Base-by-base conservation (phyloP, 1,284 basidiomycete genomes). In the Irpex sp. region DNA sequence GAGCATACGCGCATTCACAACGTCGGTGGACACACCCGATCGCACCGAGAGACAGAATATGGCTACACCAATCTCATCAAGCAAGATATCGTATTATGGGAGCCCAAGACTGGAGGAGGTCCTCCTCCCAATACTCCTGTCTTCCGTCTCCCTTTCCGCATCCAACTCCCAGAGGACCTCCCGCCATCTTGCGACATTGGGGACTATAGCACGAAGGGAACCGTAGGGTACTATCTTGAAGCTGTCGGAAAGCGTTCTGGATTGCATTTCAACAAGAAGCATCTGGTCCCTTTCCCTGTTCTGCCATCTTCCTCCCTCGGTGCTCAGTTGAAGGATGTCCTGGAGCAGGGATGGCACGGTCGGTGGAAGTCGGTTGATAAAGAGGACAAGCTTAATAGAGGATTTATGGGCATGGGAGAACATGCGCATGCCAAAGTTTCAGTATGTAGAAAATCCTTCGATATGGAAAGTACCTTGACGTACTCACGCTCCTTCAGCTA, bases 181-280 rank as follows among this genome's bases (percentile, higher is more conserved):
- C 70, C 69, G 0, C 71, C 72, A 0, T 72, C 71, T 0, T 71
- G 68, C 61, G 26, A 66, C 26, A 67, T 62, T 56, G 15, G 39
- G 8, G n/a, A 8, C 13, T 51, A 57, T 35, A 7, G 39, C 11
- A 37, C 13, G 53, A 8, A 33, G 19, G 53, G 53, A 11, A 33
- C 9, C 21, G 53, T 55, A 17, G 53, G 26, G 17, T 55, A 55
- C 35, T 55, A 17, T 21, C 15, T 55, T 13, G 31, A 55, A 21
- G 53, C 21, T 4, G 53, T 55, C 6, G 53, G 53, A 15, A 55
- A 35, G 53, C 8, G 53, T 4, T 9, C n/a, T 0, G 53, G 11
- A n/a, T 13, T 55, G 31, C 53, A 36, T 31, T 35, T 55, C 11
- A 35, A 55, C 33, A 36, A 55, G 13, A 15, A 21, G 31, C 7